Evolutionary conservation across 2,329 filamentous ascomycete genomes (phyloP), one percentile per base, ranked within the genome.

Genomic region (Aurifilum marmelostoma): DNA sequence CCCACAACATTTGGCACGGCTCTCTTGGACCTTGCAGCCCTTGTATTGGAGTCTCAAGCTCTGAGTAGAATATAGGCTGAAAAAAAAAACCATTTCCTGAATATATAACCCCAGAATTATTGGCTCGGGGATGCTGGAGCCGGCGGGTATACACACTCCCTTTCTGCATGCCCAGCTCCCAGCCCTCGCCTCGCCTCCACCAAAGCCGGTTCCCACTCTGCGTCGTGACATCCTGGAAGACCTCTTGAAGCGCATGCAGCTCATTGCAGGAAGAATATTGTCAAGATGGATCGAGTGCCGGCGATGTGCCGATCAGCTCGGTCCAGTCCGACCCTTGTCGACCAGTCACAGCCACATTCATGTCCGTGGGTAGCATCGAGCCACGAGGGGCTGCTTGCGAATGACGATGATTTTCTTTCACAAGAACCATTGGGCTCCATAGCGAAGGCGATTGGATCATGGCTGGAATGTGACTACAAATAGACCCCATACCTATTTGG

Each of bases 211-310:
- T 18, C 61, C 41, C 34, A 11, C 24, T 37, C 29, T 39, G 41
- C 27, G n/a, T 52, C 29, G 29, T 34, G 39, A 24, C 43, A 24
- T n/a, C 9, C n/a, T 39, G 12, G 43, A 18, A 47, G 8, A 52
- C 24, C 32, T 12, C 32, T 34, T 3, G 27, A 56, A 64, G 62
- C 63, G 63, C 50, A 41, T 43, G 47, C 50, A 54, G 59, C 66
- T 67, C 37, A 67, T 67, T 67, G 66, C 47, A 67, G 66, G 59
- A 67, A 59, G 58, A 59, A 66, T 60, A 8, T 37, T 12, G 29
- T 59, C 18, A 21, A 21, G 27, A 16, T 8, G 27, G 27, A 21
- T 34, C 14, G 16, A 5, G n/a, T 58, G 16, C 60, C 64, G 66
- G 24, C 47, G 8, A n/a, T 21, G 11, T 37, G 61, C 47, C 41